Base-by-base conservation (phyloP, 2,329 filamentous ascomycete species). In the Diplodia intermedia region DNA sequence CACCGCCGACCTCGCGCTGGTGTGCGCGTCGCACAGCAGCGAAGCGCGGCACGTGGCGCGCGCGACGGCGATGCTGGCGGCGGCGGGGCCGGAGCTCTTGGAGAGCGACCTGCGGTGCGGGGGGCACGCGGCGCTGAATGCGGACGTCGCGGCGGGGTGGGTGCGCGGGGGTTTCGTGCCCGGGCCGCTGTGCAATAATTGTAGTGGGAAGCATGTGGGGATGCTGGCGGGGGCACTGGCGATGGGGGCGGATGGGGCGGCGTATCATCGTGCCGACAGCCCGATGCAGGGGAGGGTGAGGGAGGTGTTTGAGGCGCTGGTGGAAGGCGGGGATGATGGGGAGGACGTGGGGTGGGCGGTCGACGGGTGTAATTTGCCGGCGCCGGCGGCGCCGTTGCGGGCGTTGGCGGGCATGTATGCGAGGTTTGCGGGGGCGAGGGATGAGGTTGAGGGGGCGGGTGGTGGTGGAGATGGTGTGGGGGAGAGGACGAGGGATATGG, bases 341-440 rank as follows among this genome's bases (percentile, higher is more conserved):
- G 67, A 61, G 0, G 40, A 47, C 15, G 71, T 83, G 1, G 66
- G 71, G 66, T 85, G 82, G 83, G 82, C 76, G 0, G 71, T 81
- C 15, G 82, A 85, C 67, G 81, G 82, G 0, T 85, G 83, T 63
- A 84, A 84, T 68, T 75, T 85, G 18, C 82, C 83, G 0, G 79
- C 83, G 0, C 83, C 82, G 0, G 83, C 81, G 0, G 72, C 80
- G 20, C 75, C 81, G 0, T 71, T 85, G n/a, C 67, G 69, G 11
- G 69, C 72, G 20, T 63, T 84, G 55, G 81, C 75, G 0, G 69
- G 69, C 12, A 75, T 79, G 14, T 84, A 76, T 70, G 79, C 79
- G 2, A 54, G 29, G 0, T 78, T 84, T 61, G 82, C 82, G 0
- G 69, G 70, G 0, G 80, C 80, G 0, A 76, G 74, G 1, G 50